These are phyloP conservation scores for Tremella fuciformis DNA, from an alignment of 768 basidiomycete genomes.

Conservation along the genomic window DNA sequence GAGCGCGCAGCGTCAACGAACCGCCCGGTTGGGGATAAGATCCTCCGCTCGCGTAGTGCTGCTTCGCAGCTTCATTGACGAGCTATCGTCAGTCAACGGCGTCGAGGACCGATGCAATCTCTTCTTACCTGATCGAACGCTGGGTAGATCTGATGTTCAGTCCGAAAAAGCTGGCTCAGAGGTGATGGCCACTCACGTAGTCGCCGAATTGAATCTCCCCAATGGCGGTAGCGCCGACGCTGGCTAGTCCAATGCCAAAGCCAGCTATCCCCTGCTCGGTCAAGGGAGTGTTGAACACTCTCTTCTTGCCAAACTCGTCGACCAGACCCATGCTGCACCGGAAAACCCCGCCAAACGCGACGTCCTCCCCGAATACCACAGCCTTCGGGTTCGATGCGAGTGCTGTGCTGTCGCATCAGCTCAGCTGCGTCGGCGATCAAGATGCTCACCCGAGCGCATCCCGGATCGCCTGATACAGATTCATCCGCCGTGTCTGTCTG, in stretches of 20 bases:
- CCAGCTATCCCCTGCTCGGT: conserved; percentile 74
- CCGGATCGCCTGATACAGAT: conserved; percentile 85
- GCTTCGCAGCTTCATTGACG: conserved; percentile 93
- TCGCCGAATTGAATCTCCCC: conserved; percentile 69
- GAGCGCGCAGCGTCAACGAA: conserved; percentile 74
- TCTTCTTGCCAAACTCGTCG: conserved; percentile 90
- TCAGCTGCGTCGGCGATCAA: no score
- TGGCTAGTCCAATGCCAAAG: conserved; percentile 84
- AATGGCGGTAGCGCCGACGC: conserved; percentile 91
- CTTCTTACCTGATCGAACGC: conserved; percentile 81
- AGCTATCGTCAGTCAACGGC: conserved; percentile 56
- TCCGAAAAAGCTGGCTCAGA: background rate
- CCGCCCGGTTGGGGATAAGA: conserved; percentile 53
- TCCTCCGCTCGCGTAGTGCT: conserved; percentile 83
- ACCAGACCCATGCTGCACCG: conserved; percentile 90
- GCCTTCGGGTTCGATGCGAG: conserved; percentile 79
- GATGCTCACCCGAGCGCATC: conserved; percentile 73
- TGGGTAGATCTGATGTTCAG: conserved; percentile 66
- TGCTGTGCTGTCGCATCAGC: conserved; percentile 61
- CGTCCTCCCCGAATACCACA: conserved; percentile 81
- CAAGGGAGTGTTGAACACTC: conserved; percentile 92
- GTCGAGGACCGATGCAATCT: conserved; percentile 1
- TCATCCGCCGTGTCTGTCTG: conserved; percentile 90
- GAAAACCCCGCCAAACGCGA: conserved; percentile 92
- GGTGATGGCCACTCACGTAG: conserved; percentile 32